Conservation (phyloP, 2,329 filamentous ascomycete genomes). For the Aspergillus calidoustus region DNA sequence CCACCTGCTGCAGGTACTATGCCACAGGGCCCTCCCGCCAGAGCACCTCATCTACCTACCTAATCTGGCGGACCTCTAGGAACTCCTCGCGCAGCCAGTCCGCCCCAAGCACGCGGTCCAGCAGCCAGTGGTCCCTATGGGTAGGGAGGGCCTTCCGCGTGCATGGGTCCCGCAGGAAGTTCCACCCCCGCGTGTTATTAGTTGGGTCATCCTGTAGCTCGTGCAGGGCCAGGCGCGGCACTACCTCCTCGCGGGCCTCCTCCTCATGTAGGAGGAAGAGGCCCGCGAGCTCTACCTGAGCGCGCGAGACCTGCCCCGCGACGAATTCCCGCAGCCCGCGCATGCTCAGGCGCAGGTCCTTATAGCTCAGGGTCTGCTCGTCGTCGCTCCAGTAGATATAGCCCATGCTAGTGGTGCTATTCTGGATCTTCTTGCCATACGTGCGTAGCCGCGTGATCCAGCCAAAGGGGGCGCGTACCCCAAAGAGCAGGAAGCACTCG, state of each 20-base stretch:
- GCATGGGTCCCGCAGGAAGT: no score
- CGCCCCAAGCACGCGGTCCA: background rate
- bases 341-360: constrained; percentile 1
- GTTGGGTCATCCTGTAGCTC: background rate
- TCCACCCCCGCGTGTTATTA: no score
- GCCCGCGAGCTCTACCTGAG: background rate
- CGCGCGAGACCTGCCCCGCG: background rate
- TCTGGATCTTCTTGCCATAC: constrained; percentile 14
- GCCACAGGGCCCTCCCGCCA: background rate
- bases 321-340: background rate
- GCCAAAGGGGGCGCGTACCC: background rate
- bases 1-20: background rate
- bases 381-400: constrained; percentile 18
- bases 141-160: background rate
- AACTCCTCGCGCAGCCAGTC: no score
- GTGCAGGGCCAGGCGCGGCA: background rate
- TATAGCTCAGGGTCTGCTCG: constrained; percentile 13
- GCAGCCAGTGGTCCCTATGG: background rate
- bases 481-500: background rate
- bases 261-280: constrained; percentile 12
- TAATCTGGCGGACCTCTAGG: background rate
- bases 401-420: constrained; percentile 2
- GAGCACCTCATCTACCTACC: background rate
- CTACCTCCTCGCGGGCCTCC: background rate
- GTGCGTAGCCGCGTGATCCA: background rate